Conservation (phyloP, 2,329 filamentous ascomycete genomes). For the Alternaria burnsii region DNA sequence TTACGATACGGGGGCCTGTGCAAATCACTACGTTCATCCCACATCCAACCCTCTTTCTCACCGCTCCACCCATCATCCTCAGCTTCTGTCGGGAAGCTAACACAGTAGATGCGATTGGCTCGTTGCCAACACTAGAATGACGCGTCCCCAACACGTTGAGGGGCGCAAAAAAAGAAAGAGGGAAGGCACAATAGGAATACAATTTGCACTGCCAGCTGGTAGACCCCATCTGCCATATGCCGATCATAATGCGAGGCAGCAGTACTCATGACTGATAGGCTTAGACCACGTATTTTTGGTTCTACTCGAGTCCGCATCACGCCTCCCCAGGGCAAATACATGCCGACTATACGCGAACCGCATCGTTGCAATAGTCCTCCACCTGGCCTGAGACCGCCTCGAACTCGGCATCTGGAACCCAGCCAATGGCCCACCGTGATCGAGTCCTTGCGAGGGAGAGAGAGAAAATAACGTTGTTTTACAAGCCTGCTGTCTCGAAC, state of each 20-base stretch:
- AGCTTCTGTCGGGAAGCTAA: background rate
- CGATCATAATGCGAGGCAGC: background rate
- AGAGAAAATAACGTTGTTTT: background rate
- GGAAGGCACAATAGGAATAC: conserved; percentile 6
- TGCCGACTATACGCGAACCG: background rate
- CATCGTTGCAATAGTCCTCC: background rate
- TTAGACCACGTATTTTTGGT: too few species aligned
- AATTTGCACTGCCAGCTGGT: background rate
- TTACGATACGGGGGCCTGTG: background rate
- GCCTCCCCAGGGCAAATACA: background rate
- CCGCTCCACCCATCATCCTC: background rate
- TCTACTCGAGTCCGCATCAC: background rate
- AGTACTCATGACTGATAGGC: background rate
- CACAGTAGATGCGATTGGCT: background rate
- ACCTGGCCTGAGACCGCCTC: background rate
- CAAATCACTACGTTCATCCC: background rate
- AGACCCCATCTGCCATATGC: background rate
- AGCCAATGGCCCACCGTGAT: background rate
- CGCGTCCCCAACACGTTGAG: background rate
- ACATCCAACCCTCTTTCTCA: background rate
- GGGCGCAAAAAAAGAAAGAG: background rate
- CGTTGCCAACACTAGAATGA: background rate
- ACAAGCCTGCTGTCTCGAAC: background rate
- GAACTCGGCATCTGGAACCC: background rate
- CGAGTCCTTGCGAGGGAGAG: background rate